Evolutionary conservation across 192 early-diverging fungal species (phyloP), one percentile per base, ranked within the genome.

Genomic region (Umbelopsis ramanniana): DNA sequence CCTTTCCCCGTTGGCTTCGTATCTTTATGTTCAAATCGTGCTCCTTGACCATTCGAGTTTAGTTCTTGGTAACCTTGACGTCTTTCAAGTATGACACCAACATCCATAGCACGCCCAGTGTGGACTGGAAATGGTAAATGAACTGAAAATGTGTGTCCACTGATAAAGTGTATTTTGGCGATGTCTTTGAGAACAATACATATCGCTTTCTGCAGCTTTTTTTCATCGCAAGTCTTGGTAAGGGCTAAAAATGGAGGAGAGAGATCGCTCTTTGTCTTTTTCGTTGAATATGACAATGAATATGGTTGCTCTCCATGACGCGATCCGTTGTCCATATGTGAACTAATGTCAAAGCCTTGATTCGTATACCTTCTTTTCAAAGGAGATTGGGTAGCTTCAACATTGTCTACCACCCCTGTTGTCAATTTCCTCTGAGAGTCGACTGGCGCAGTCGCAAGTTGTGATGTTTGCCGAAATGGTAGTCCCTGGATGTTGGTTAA

Each of bases 161-260:
- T 63, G 7, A 37, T 26, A 15, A 63, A 63, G 35, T 63, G 57
- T 19, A 63, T 63, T 37, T 63, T 63, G 33, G 57, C 57, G 12
- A 63, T 63, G 33, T 63, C 57, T 29, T 63, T 63, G 4, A 63
- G 57, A 37, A 63, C 33, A 63, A 63, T 63, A 63, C 57, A 63
- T 63, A 63, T 26, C 7, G 57, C 57, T 63, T 63, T 63, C 26
- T 63, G 57, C 12, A 63, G 15, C 7, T 37, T 63, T 17, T 35
- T 38, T 29, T 63, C 33, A 35, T 63, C 33, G 19, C 33, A 63
- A 17, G 15, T 37, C 3, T 19, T 26, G 57, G 23, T 35, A 2
- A 63, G 26, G 11, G 57, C 26, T 11, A 63, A 63, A 29, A 63
- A 22, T 37, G 57, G 57, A 17, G 24, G 23, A 19, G 57, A 29